Conservation (phyloP, 495 filamentous ascomycete genomes). For the Aspergillus kassunensis region DNA sequence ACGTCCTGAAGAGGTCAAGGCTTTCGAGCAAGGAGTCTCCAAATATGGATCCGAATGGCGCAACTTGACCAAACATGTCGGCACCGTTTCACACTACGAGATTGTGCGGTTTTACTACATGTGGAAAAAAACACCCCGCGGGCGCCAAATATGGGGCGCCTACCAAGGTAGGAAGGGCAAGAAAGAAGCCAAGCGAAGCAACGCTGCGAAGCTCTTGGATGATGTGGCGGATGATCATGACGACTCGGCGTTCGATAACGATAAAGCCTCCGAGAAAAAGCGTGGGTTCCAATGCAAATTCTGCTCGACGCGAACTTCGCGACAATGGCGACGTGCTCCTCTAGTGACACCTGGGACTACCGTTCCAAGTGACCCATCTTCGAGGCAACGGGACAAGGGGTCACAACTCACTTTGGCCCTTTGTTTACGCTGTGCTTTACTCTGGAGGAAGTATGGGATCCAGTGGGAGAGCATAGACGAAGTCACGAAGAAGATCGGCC, state of each 20-base stretch:
- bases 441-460: constrained; percentile 94
- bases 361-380: constrained; percentile 61
- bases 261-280: constrained; percentile 75
- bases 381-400: constrained; percentile 66
- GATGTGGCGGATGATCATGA: constrained; percentile 91
- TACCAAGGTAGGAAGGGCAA: constrained; percentile 83
- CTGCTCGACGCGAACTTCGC: constrained; percentile 70
- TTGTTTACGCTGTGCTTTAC: constrained; percentile 80
- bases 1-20: constrained; percentile 71
- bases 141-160: constrained; percentile 83
- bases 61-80: constrained; percentile 74
- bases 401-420: constrained; percentile 75
- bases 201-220: constrained; percentile 72
- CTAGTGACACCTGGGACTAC: constrained; percentile 66
- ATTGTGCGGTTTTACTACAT: constrained; percentile 93
- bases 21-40: constrained; percentile 86
- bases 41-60: constrained; percentile 91
- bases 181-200: constrained; percentile 66
- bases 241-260: constrained; percentile 92
- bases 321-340: constrained; percentile 90
- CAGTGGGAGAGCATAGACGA: constrained; percentile 97
- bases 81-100: constrained; percentile 65
- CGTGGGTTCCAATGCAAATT: constrained; percentile 93
- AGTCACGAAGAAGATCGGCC: constrained; percentile 80
- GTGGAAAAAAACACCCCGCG: constrained; percentile 93